A percentile compares a stretch with the other conserved stretches of the same genome.
Conservation (phyloP, 352 stramenopile genomes). For the Pythium diclinum region DNA sequence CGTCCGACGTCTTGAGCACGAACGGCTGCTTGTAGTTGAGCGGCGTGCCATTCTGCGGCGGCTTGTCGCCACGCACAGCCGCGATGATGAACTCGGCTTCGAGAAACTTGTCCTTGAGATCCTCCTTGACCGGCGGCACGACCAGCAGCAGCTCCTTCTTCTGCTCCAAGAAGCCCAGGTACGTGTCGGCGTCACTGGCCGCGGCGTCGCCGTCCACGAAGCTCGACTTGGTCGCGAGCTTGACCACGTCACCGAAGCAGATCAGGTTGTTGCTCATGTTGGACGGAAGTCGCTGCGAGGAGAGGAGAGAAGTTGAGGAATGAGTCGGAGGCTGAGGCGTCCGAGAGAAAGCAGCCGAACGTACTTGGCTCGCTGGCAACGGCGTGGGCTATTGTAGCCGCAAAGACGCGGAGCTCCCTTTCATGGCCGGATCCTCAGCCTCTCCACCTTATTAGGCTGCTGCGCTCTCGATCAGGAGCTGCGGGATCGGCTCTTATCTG, state of each 20-base stretch:
- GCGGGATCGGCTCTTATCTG: not conserved
- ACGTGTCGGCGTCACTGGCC: not conserved
- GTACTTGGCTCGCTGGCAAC: not conserved
- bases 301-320: slow-evolving; percentile 17
- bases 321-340: slow-evolving; percentile 1
- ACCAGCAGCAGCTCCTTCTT: slow-evolving; percentile 50
- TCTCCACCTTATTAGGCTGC: not conserved
- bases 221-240: slow-evolving; percentile 28
- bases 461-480: not conserved
- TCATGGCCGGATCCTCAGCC: not conserved
- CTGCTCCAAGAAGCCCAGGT: slow-evolving; percentile 54
- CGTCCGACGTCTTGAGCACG: slow-evolving; percentile 60
- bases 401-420: not conserved
- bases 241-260: slow-evolving; percentile 30
- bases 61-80: slow-evolving; percentile 50
- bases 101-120: slow-evolving; percentile 36
- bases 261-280: slow-evolving; percentile 26
- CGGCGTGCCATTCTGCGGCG: slow-evolving; percentile 36
- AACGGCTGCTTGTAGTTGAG: slow-evolving; percentile 70
- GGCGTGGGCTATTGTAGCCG: not conserved
- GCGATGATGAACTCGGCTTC: slow-evolving; percentile 72
- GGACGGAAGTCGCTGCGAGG: not conserved
- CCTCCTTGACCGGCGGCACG: slow-evolving; percentile 46
- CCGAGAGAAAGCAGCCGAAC: not conserved
- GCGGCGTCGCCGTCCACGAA: slow-evolving; percentile 20